Conservation (phyloP, 2,329 filamentous ascomycete genomes). For the Talaromyces piceae region DNA sequence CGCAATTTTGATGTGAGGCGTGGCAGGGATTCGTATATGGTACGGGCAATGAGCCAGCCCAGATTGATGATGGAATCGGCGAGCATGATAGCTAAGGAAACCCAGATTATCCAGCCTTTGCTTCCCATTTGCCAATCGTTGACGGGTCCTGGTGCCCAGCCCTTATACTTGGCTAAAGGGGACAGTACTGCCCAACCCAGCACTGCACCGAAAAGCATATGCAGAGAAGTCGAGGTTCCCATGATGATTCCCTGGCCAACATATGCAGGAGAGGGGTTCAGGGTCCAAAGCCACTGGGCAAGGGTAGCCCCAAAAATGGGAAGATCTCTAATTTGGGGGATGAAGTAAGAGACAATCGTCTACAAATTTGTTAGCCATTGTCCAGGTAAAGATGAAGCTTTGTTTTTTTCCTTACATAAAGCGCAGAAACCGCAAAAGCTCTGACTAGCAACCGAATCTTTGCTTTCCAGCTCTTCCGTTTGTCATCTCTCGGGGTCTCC, state of each 20-base stretch:
- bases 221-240: conserved; percentile 88
- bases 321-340: conserved; percentile 76
- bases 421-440: conserved; percentile 53
- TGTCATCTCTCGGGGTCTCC: conserved; percentile 23
- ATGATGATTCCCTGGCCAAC: conserved; percentile 98
- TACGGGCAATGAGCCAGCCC: conserved; percentile 64
- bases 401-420: conserved; percentile 36
- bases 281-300: conserved; percentile 84
- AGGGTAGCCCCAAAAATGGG: conserved; percentile 73
- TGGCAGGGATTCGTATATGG: conserved; percentile 47
- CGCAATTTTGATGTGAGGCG: conserved; percentile 22
- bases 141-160: conserved; percentile 84
- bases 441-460: conserved; percentile 54
- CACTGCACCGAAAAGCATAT: conserved; percentile 87
- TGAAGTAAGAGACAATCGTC: conserved; percentile 82
- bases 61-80: conserved; percentile 86
- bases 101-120: conserved; percentile 98
- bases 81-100: conserved; percentile 93
- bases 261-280: conserved; percentile 96
- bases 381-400: neutral
- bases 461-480: conserved; percentile 51
- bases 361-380: conserved; percentile 28
- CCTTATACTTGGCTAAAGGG: conserved; percentile 73
- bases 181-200: conserved; percentile 88
- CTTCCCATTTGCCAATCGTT: conserved; percentile 85